phyloP scores from a whole-genome alignment of 148 eudicot species.

The Chenopodium formosanum region DNA sequence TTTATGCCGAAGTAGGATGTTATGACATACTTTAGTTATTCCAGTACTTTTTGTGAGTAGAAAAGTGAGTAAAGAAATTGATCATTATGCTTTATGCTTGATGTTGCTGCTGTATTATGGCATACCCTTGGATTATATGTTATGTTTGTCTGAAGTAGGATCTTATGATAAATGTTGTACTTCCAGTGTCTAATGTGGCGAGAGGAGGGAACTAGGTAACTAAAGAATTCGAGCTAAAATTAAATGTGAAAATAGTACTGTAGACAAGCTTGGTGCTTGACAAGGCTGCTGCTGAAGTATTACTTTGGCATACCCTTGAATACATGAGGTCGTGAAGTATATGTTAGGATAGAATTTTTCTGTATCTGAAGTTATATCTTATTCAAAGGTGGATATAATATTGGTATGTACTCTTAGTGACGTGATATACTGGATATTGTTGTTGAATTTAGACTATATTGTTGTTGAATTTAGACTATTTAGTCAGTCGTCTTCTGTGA shows the following conservation, averaged over 20 bases:
- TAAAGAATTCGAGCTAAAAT: background rate
- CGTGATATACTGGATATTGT: background rate
- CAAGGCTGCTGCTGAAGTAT: background rate
- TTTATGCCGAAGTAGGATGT: background rate
- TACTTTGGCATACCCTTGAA: background rate
- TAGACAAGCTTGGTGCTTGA: background rate
- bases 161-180: too few relatives aligned
- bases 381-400: background rate
- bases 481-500: background rate
- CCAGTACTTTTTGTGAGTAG: background rate
- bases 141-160: too few relatives aligned
- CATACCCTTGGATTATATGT: background rate
- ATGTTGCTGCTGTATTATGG: background rate
- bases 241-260: background rate
- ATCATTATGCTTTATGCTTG: background rate
- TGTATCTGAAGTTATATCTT: too few relatives aligned
- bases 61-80: background rate
- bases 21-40: background rate
- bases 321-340: too few relatives aligned
- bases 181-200: too few relatives aligned
- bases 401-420: background rate
- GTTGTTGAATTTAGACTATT: background rate
- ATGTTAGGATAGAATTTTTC: background rate
- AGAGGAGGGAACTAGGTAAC: background rate
- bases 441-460: background rate